Base-by-base conservation (phyloP, 805 yeast genomes). In the Hanseniaspora lachancei region DNA sequence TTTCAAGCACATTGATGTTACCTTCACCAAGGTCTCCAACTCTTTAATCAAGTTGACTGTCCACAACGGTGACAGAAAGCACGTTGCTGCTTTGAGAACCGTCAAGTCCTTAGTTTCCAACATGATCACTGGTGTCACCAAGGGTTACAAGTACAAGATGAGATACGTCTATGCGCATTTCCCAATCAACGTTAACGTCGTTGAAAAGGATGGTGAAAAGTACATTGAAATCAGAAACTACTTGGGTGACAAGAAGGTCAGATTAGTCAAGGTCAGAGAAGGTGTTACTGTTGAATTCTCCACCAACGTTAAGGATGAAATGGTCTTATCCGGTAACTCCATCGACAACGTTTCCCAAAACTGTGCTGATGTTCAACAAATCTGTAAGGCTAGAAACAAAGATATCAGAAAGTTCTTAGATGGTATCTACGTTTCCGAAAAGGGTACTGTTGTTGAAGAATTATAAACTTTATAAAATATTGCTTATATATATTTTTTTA, bases 341-440 rank as follows among this genome's bases (percentile, higher is more conserved):
- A 80, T 88, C 68, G 97, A 91, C 79, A 86, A 82, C 71, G 98
- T 91, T 66, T 93, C 97, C 63, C 98, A 91, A 79, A 86, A 89
- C 72, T 93, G 95, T 76, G 98, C 98, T 70, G 96, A 89, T 73
- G 81, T 93, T 70, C 96, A 91, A 78, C 97, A 91, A 80, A 81
- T 81, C 76, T 89, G 97, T 82, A 83, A 95, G 76, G 97, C 89
- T 73, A 86, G 96, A 82, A 91, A 91, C 93, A 93, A 93, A 91
- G 98, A 91, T 93, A 91, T 93, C 89, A 87, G 98, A 80, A 91
- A 91, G 83, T 91, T 91, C 84, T 86, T 93, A 82, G 98, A 95
- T 77, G 99, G 99, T 89, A 89, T 91, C 79, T 91, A 91, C 77
- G 98, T 91, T 70, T 89, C 97, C 66, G 95, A 86, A 79, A 86